A percentile compares a stretch with the other conserved stretches of the same genome.
Evolutionary conservation across 106 monocot species (phyloP).

Genomic region (Dioscorea alata): DNA sequence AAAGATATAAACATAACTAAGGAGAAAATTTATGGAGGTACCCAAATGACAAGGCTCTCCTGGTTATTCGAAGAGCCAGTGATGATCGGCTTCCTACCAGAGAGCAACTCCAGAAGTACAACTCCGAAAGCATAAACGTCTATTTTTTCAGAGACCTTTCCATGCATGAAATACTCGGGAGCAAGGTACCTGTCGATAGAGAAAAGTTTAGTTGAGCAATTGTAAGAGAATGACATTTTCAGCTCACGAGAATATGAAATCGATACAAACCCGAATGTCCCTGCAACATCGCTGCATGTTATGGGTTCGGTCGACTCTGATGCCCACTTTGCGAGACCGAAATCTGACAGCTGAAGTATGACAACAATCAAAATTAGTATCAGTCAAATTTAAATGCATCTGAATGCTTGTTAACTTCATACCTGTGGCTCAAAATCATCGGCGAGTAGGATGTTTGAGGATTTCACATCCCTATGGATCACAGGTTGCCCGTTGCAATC

Average conservation of each 20-base stretch:
- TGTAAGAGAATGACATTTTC: too few relatives aligned
- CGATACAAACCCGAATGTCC: constrained; percentile 82
- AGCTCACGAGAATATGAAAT: too few relatives aligned
- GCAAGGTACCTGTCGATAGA: constrained; percentile 60
- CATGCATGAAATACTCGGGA: constrained; percentile 87
- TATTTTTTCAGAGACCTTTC: constrained; percentile 71
- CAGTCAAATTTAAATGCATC: too few relatives aligned
- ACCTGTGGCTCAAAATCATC: constrained; percentile 69
- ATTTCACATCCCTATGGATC: constrained; percentile 87
- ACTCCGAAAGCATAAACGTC: constrained; percentile 93
- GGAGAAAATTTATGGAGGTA: constrained; percentile 4
- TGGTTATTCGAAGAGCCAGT: constrained; percentile 44
- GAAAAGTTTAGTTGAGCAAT: too few relatives aligned
- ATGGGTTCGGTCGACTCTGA: constrained; percentile 29
- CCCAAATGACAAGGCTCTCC: constrained; percentile 85
- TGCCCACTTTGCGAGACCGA: constrained; percentile 70
- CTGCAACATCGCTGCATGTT: constrained; percentile 66
- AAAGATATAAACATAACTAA: too few relatives aligned
- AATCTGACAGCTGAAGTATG: constrained; percentile 69
- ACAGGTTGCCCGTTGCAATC: constrained; percentile 31
- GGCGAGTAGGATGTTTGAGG: constrained; percentile 81
- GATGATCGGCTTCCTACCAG: constrained; percentile 63
- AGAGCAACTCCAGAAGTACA: constrained; percentile 86
- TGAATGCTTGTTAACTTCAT: background rate
- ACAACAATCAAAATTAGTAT: background rate